Evolutionary conservation across 192 early-diverging fungal genomes (phyloP).

Genomic region (Physocladia obscura): DNA sequence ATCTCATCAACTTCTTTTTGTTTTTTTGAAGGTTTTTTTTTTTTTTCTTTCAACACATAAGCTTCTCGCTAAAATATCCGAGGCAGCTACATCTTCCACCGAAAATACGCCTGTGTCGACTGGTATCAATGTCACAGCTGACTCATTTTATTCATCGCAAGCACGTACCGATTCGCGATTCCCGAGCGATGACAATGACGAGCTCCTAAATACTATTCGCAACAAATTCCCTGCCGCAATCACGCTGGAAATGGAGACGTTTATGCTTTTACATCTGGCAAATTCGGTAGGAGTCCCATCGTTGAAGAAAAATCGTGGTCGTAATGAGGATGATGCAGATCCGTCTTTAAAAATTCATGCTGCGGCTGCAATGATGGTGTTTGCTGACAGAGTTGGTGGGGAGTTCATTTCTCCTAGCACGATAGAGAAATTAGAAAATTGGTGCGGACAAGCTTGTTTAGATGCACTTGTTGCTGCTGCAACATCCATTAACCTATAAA

Average conservation of each 20-base stretch:
- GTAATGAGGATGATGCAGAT: constrained; percentile 27
- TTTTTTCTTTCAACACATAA: too few species aligned
- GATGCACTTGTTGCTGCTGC: constrained; percentile 64
- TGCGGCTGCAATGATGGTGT: constrained; percentile 79
- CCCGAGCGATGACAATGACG: constrained; percentile 74
- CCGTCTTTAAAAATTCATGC: constrained; percentile 58
- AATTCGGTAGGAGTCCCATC: constrained; percentile 48
- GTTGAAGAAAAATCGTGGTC: too few species aligned
- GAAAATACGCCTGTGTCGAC: constrained; percentile 47
- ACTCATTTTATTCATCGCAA: constrained; percentile 86
- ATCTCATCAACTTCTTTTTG: too few species aligned
- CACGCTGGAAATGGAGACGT: constrained; percentile 86
- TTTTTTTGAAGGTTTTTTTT: constrained; percentile 34
- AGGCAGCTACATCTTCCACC: constrained; percentile 37
- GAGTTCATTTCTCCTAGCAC: constrained; percentile 62
- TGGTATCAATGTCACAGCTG: constrained; percentile 74
- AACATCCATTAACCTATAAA: not conserved
- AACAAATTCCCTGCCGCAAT: constrained; percentile 50
- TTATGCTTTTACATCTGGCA: constrained; percentile 81
- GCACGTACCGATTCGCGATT: constrained; percentile 72
- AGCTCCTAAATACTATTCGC: constrained; percentile 54
- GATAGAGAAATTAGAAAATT: constrained; percentile 54
- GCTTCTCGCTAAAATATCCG: constrained; percentile 24
- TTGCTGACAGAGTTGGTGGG: constrained; percentile 72
- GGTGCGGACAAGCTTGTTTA: constrained; percentile 60